Percentiles rank a stretch among this genome's conserved stretches.
phyloP scores from a whole-genome alignment of 2,329 filamentous ascomycete genomes.

The Scedosporium boydii region DNA sequence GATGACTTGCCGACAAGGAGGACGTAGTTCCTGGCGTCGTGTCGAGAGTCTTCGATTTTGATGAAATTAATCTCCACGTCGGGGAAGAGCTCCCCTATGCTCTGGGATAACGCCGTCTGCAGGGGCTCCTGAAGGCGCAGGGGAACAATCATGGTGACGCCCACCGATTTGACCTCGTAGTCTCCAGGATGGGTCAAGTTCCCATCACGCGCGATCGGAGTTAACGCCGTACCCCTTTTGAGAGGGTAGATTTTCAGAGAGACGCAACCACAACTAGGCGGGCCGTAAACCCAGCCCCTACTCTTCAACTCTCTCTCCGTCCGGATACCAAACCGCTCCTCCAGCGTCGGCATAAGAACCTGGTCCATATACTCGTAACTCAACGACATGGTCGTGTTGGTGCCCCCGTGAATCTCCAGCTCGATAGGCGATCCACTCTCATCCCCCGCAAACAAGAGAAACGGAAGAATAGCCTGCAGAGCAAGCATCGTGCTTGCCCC shows the following conservation, averaged over 20 bases:
- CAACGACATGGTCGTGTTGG: constrained; percentile 46
- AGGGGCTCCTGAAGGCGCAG: constrained; percentile 30
- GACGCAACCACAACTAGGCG: constrained; percentile 29
- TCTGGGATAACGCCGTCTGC: constrained; percentile 25
- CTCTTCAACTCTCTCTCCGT: constrained; percentile 33
- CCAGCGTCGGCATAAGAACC: constrained; percentile 45
- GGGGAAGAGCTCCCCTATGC: constrained; percentile 32
- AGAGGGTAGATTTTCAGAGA: constrained; percentile 30
- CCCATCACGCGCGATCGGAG: constrained; percentile 18
- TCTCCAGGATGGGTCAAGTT: constrained; percentile 14
- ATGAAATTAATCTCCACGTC: constrained; percentile 33
- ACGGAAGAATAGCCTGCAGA: constrained; percentile 51
- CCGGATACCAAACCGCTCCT: constrained; percentile 37
- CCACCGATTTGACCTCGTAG: constrained; percentile 33
- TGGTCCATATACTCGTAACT: constrained; percentile 56
- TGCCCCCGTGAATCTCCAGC: constrained; percentile 46
- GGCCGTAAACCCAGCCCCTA: constrained; percentile 43
- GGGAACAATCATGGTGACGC: constrained; percentile 43
- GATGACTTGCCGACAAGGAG: constrained; percentile 45
- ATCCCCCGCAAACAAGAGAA: constrained; percentile 44
- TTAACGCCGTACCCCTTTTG: constrained; percentile 24
- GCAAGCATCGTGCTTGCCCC: constrained; percentile 48
- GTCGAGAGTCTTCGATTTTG: constrained; percentile 39
- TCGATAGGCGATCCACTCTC: constrained; percentile 32
- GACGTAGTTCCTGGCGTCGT: constrained; percentile 42